A percentile compares a stretch with the other conserved stretches of the same genome.
These are phyloP conservation scores for Colletotrichum cuscutae DNA, from an alignment of 2,329 filamentous ascomycete genomes.

Conservation along the genomic window DNA sequence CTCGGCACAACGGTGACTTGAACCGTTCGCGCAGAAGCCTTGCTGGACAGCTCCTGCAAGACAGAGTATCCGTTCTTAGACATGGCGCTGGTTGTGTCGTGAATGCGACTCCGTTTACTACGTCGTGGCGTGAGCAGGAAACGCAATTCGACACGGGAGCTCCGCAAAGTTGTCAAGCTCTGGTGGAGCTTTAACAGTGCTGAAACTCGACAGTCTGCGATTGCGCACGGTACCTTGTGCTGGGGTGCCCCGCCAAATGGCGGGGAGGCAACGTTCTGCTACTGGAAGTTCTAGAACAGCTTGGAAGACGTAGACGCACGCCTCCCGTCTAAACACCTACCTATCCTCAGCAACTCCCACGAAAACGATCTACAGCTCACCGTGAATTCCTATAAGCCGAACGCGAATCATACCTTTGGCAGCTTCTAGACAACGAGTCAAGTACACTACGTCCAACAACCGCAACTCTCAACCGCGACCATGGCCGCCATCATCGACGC, in stretches of 20 bases:
- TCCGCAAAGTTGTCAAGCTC: slow-evolving; percentile 20
- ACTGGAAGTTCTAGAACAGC: slow-evolving; percentile 32
- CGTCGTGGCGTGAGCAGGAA: not conserved
- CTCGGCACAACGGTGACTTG: slow-evolving; percentile 62
- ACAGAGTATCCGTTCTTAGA: slow-evolving; percentile 17
- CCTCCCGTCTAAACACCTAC: not conserved
- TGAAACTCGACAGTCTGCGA: rapidly evolving
- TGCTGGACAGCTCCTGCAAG: slow-evolving; percentile 20
- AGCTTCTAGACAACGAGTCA: not conserved
- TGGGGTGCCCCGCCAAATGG: slow-evolving; percentile 33
- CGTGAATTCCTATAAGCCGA: not conserved
- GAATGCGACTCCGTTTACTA: not conserved
- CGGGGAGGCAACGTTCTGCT: slow-evolving; percentile 16
- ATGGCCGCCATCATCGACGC: slow-evolving; percentile 67
- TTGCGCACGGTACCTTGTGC: not conserved
- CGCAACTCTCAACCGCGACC: slow-evolving; percentile 35
- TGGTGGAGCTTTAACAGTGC: slow-evolving; percentile 19
- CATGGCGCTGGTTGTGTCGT: slow-evolving; percentile 8
- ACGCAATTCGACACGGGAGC: not conserved
- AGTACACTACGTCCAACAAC: not conserved
- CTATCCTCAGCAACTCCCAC: not conserved
- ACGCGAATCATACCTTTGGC: not conserved
- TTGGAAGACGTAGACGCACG: slow-evolving; percentile 21
- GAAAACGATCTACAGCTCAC: not conserved
- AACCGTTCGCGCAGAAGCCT: slow-evolving; percentile 49